Evolutionary conservation across 495 filamentous ascomycete species (phyloP), one percentile per base, ranked within the genome.

Genomic region (Tuber borchii): DNA sequence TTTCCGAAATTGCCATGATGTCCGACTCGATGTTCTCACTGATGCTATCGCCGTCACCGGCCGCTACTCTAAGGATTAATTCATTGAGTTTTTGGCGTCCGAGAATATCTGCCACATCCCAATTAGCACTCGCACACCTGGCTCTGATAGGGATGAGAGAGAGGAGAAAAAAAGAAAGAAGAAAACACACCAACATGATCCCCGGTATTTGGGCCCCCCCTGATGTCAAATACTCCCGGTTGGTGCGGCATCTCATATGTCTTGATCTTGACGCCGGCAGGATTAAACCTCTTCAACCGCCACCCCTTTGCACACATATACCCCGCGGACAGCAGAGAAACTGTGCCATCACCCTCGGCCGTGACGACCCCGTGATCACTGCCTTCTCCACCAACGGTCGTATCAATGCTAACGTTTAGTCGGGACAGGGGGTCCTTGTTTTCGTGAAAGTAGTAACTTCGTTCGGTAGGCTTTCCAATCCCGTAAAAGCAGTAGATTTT

Each of bases 401-500:
- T 97, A 84, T 99, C 96, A 76, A 99, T 98, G 56, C 92, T 96
- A 80, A 97, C 90, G 79, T 96, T 95, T 7, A 93, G 86, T 45
- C 87, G 89, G 19, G 90, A 87, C 4, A 86, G 83, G 0, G 92
- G 91, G 69, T 90, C 88, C 4, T 86, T 86, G 48, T 94, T 90
- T 31, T 92, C 87, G 61, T 91, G 90, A 85, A 91, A 99, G 84
- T 97, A 99, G 71, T 90, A 75, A 76, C 75, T 78, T 69, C 74
- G 71, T 70, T 74, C 72, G 0, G 76, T 79, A 40, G 75, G 73
- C 61, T 76, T 80, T 16, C 72, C 72, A 72, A 72, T 84, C 75
- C 85, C 95, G 83, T 99, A 98, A 86, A 99, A 98, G 85, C 95
- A 99, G 83, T 95, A 99, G 31, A 99, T 93, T 86, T 97, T 97